Conservation (phyloP, 2,329 filamentous ascomycete species). For the Seiridium unicorne region DNA sequence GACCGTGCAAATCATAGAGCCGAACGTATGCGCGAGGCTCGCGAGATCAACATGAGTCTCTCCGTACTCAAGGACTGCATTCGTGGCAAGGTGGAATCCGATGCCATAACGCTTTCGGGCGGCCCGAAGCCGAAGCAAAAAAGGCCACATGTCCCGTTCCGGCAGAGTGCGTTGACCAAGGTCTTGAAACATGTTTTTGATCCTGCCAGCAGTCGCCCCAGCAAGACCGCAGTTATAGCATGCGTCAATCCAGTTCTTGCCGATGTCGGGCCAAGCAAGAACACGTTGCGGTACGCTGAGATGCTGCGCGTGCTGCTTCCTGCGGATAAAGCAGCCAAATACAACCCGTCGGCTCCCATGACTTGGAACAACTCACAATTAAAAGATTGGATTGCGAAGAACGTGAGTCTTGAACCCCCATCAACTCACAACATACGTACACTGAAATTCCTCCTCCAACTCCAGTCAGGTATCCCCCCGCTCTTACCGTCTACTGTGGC, state of each 20-base stretch:
- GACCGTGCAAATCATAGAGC: constrained; percentile 37
- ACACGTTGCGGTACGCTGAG: constrained; percentile 48
- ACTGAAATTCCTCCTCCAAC: background rate
- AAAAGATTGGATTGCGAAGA: constrained; percentile 36
- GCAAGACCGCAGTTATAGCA: constrained; percentile 43
- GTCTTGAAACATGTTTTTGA: constrained; percentile 50
- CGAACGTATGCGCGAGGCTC: constrained; percentile 43
- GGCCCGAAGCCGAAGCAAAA: constrained; percentile 19
- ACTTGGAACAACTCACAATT: constrained; percentile 39
- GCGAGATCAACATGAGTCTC: constrained; percentile 47
- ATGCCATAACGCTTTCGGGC: constrained; percentile 17
- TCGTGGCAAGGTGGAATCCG: constrained; percentile 37
- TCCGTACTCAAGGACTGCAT: constrained; percentile 53
- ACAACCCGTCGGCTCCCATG: constrained; percentile 27
- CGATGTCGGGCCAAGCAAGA: constrained; percentile 43
- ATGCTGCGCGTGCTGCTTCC: constrained; percentile 36
- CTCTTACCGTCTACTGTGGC: constrained; percentile 29
- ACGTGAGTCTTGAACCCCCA: constrained; percentile 28
- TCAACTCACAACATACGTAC: background rate
- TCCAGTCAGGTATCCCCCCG: background rate
- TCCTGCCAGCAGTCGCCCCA: constrained; percentile 32
- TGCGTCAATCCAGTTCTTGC: constrained; percentile 46
- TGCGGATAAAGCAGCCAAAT: constrained; percentile 12
- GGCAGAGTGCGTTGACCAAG: constrained; percentile 45
- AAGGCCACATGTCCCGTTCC: constrained; percentile 41